phyloP scores from a whole-genome alignment of 306 rosid species.

The Begonia peltatifolia region DNA sequence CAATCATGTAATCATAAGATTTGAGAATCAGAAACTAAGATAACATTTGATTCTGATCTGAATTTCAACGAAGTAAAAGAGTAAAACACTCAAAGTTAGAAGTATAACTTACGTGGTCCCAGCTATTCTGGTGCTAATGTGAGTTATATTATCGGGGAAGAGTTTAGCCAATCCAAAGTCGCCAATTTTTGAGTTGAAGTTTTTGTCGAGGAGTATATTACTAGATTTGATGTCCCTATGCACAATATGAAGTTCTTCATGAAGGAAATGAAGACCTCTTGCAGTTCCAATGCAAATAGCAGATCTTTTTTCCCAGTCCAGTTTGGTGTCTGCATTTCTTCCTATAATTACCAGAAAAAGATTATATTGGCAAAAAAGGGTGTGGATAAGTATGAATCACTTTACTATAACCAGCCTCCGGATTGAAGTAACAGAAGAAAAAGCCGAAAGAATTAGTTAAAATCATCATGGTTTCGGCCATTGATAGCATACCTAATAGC shows the following conservation, averaged over 20 bases:
- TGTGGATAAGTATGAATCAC: neutral
- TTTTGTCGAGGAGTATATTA: slow-evolving; percentile 19
- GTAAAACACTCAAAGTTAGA: neutral
- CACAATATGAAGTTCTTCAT: slow-evolving; percentile 21
- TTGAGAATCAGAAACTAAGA: neutral
- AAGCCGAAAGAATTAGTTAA: slow-evolving; percentile 23
- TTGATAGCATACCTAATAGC: slow-evolving; percentile 8
- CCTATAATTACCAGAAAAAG: neutral
- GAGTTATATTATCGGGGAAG: slow-evolving; percentile 18
- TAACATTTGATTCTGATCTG: neutral
- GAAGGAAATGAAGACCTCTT: slow-evolving; percentile 22
- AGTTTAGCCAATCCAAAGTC: slow-evolving; percentile 32
- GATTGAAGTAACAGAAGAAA: neutral
- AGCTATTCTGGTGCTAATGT: slow-evolving; percentile 22
- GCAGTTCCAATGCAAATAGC: slow-evolving; percentile 20
- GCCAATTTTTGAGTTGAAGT: slow-evolving; percentile 16
- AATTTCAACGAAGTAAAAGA: too few relatives aligned
- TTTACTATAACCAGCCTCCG: too few relatives aligned
- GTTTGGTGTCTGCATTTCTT: slow-evolving; percentile 7
- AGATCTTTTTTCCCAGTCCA: slow-evolving; percentile 24
- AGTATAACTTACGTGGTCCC: slow-evolving; percentile 27
- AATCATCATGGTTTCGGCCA: too few relatives aligned
- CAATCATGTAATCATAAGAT: neutral
- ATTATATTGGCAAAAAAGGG: neutral
- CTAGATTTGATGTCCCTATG: slow-evolving; percentile 31